A percentile compares a stretch with the other conserved stretches of the same genome.
phyloP scores from a whole-genome alignment of 148 eudicot species.

The Silene conica region DNA sequence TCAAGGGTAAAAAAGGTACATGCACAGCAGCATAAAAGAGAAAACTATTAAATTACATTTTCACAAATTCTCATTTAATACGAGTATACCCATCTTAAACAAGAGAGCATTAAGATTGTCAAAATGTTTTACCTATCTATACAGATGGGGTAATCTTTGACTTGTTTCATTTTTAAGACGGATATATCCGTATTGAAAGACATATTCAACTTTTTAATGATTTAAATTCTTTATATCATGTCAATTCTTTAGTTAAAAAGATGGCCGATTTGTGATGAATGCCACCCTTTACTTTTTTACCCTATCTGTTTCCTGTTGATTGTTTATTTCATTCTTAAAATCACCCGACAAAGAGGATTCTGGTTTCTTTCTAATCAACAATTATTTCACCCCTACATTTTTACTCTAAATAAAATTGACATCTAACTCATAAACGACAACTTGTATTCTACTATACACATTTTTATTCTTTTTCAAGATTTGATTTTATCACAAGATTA shows the following conservation, averaged over 20 bases:
- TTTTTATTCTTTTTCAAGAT: not conserved
- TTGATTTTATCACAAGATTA: not conserved
- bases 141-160: no score
- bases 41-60: no score
- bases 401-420: not conserved
- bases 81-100: no score
- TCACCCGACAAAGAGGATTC: conserved; percentile 9
- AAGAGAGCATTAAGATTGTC: no score
- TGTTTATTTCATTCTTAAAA: not conserved
- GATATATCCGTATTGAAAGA: no score
- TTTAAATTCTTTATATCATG: conserved; percentile 28
- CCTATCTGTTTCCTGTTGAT: conserved; percentile 17
- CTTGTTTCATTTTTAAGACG: no score
- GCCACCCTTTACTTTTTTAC: conserved; percentile 8
- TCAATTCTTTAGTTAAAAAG: conserved; percentile 26
- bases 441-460: not conserved
- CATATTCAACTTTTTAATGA: not conserved
- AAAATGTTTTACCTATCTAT: no score
- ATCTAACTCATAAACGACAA: conserved; percentile 3
- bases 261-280: conserved; percentile 11
- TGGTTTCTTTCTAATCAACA: conserved; percentile 9
- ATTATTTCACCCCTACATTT: not conserved
- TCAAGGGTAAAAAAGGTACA: not conserved
- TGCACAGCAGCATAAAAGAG: no score
- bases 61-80: no score